Evolutionary conservation across 2,329 filamentous ascomycete genomes (phyloP), one percentile per base, ranked within the genome.

Genomic region (Penicillium frequentans): DNA sequence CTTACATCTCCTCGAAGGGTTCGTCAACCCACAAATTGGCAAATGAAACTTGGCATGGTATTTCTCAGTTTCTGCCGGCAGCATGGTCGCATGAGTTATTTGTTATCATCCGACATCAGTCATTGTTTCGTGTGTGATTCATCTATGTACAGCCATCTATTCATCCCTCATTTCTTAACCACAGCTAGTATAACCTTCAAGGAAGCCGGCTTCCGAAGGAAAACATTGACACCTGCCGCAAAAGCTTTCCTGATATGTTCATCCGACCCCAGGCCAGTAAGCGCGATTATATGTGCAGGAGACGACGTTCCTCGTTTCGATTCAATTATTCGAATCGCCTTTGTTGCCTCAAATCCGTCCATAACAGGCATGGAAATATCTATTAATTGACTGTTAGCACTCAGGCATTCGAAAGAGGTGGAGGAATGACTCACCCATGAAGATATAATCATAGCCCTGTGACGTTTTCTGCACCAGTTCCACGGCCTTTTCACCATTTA

Each of bases 351-450:
- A 53, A 79, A 77, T 6, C 77, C 77, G 57, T 78, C 73, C 74
- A 79, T 77, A 5, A 77, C 69, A 1, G 77, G 77, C 76, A 79
- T 79, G 3, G 71, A 73, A 23, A 79, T 75, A 53, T 79, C 74
- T 73, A 70, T 11, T 2, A 7, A 11, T 42, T 11, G 3, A n/a
- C 5, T 21, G 19, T 42, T 23, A 42, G 19, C 5, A 21, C 11
- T 23, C n/a, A 3, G 3, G 1, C 1, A 11, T 13, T 23, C 11
- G 6, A 4, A 5, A 14, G 19, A 23, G 5, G 6, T 3, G 19
- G 39, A 3, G 8, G 9, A 42, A 2, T 10, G 4, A 23, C 39
- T 42, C 19, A 42, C 39, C 39, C 49, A 51, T 51, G 35, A 51
- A 51, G 16, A 51, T 31, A 42, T 35, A 29, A 21, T 51, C 21